These are phyloP conservation scores for Pezicula neosporulosa DNA, from an alignment of 2,329 filamentous ascomycete species.

Conservation along the genomic window DNA sequence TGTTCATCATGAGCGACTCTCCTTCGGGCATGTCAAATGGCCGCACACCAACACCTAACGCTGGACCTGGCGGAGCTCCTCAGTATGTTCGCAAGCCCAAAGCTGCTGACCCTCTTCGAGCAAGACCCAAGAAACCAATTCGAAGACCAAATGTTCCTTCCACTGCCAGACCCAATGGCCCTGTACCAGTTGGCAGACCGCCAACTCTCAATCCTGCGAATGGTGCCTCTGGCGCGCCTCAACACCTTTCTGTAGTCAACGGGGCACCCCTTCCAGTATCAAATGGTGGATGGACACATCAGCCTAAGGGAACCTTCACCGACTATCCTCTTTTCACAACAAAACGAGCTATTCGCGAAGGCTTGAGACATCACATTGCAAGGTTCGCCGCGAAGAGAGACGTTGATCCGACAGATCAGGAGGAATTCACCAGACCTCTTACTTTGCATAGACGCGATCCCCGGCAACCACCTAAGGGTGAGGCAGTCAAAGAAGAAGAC, in stretches of 20 bases:
- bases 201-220: conserved; percentile 13
- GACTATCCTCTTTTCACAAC: conserved; percentile 77
- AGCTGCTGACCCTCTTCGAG: conserved; percentile 59
- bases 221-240: conserved; percentile 5
- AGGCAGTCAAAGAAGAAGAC: conserved; percentile 59
- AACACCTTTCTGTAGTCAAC: no score
- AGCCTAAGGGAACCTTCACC: conserved; percentile 36
- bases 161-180: conserved; percentile 18
- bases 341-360: conserved; percentile 75
- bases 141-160: conserved; percentile 31
- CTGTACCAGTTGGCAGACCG: conserved; percentile 8
- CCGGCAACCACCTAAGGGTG: conserved; percentile 61
- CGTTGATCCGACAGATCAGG: conserved; percentile 65
- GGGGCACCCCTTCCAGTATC: conserved; percentile 16
- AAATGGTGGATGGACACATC: conserved; percentile 56
- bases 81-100: conserved; percentile 45
- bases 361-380: conserved; percentile 83
- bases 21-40: conserved; percentile 41
- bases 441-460: conserved; percentile 87
- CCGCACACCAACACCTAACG: conserved; percentile 41
- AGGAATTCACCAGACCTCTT: conserved; percentile 83
- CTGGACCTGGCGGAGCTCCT: conserved; percentile 34
- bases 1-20: conserved; percentile 35
- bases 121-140: conserved; percentile 48
- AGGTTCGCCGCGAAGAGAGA: conserved; percentile 62